Evolutionary conservation across 805 yeast genomes (phyloP).

Genomic region (Wickerhamomyces tratensis): DNA sequence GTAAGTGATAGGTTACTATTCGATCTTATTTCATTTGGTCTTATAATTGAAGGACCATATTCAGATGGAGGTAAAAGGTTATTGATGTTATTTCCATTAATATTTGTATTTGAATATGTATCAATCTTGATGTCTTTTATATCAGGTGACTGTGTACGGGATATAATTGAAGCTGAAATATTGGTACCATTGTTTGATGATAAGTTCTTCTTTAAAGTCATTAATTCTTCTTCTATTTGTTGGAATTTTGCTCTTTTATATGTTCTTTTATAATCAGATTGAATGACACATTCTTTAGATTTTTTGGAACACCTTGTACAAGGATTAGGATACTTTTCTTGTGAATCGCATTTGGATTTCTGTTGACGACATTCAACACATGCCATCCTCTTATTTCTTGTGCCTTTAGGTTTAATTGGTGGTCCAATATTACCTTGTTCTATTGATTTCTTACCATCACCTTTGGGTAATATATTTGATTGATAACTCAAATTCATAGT

Average conservation of each 20-base stretch:
- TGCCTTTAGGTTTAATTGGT: no score
- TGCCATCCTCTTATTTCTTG: constrained; percentile 51
- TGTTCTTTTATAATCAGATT: constrained; percentile 80
- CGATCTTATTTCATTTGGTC: neutral
- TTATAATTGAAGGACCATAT: constrained; percentile 15
- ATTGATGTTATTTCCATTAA: no score
- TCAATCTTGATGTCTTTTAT: no score
- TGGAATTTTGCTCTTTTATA: constrained; percentile 79
- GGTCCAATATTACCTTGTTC: no score
- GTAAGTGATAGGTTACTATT: neutral
- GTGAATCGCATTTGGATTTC: constrained; percentile 85
- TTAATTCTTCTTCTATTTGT: constrained; percentile 73
- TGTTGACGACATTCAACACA: constrained; percentile 97
- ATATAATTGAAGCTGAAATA: neutral
- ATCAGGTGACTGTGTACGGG: no score
- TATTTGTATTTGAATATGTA: no score
- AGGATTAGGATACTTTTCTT: constrained; percentile 61
- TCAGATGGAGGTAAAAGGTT: neutral
- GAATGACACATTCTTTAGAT: constrained; percentile 58
- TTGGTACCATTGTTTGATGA: constrained; percentile 6
- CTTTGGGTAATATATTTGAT: neutral
- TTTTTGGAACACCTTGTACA: constrained; percentile 77
- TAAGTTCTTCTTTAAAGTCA: constrained; percentile 52
- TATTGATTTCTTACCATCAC: no score
- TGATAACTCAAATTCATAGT: neutral